Percentiles rank a stretch among this genome's conserved stretches.
Conservation (phyloP, 768 basidiomycete genomes). For the Chalciporus piperatus region DNA sequence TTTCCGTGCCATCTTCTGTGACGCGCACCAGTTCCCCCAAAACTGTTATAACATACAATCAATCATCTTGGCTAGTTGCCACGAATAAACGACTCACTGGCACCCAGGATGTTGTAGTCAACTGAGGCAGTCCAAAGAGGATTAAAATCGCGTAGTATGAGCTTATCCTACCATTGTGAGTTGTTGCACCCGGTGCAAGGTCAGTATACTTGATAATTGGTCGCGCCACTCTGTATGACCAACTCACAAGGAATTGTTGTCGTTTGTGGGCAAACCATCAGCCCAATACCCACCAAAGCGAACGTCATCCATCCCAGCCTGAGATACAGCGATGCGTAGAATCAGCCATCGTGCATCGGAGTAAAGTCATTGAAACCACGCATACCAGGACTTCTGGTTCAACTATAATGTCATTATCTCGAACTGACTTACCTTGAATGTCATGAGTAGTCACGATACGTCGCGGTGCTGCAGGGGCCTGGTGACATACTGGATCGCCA, state of each 20-base stretch:
- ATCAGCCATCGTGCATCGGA: neutral
- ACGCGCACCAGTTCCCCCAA: too few relatives aligned
- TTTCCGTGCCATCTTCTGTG: constrained; percentile 33
- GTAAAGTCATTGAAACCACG: too few relatives aligned
- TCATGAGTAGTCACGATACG: constrained; percentile 54
- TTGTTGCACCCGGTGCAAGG: too few relatives aligned
- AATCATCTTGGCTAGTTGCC: too few relatives aligned
- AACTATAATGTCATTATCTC: constrained; percentile 36
- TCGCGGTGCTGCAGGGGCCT: constrained; percentile 39
- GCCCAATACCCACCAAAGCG: constrained; percentile 37
- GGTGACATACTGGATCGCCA: neutral
- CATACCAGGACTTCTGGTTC: constrained; percentile 12
- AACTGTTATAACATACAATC: too few relatives aligned
- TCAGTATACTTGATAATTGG: too few relatives aligned
- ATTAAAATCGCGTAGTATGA: too few relatives aligned
- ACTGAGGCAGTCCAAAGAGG: too few relatives aligned
- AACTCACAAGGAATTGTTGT: constrained; percentile 49
- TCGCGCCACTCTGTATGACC: too few relatives aligned
- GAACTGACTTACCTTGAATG: constrained; percentile 38
- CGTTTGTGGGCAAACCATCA: constrained; percentile 48
- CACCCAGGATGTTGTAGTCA: too few relatives aligned
- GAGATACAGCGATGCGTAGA: constrained; percentile 1
- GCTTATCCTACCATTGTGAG: too few relatives aligned
- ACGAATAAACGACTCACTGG: too few relatives aligned
- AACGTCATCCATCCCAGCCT: constrained; percentile 9